Base-by-base conservation (phyloP, 139 green algal genomes). In the Ostreobium quekettii region DNA sequence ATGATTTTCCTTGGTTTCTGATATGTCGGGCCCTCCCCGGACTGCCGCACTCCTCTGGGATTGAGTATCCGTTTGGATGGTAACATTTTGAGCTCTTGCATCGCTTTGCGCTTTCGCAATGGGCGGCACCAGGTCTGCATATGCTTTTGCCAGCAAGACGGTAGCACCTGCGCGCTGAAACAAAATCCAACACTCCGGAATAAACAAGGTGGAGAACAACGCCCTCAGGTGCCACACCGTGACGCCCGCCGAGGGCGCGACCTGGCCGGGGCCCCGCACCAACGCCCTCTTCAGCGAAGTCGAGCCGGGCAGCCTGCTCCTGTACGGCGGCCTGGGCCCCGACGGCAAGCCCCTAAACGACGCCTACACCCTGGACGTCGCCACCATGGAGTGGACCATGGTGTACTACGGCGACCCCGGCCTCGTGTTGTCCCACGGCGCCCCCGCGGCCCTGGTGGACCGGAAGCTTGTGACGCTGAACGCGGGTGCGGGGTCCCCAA, bases 251-350 rank as follows among this genome's bases (percentile, higher is more conserved):
- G 15, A 71, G 26, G 64, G 64, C 46, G 24, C 26, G 11, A 47
- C 36, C 47, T 24, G 26, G 59, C 68, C 68, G 3, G 33, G 37
- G 11, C 61, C 63, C n/a, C 64, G 71, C 36, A 57, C 35, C 35
- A 49, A 53, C 8, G 66, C 67, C 6, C 47, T 74, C 30, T 70
- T 85, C 19, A 66, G 71, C 56, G 74, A 81, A 48, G 37, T 66
- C 8, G 31, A 24, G 28, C 35, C 59, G 15, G 83, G 83, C 36
- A 82, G 84, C 60, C 36, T 95, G 58, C 80, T 95, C 64, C 58
- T 95, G 48, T 87, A 88, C 59, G 88, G 88, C 47, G 88, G 88
- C 57, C 22, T 85, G 22, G 76, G 77, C 38, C 49, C 67, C 2
- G 73, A 78, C 4, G 78, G 74, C 71, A 82, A 81, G 66, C 74